Evolutionary conservation across 352 stramenopile genomes (phyloP).

Genomic region (Pythium biforme): DNA sequence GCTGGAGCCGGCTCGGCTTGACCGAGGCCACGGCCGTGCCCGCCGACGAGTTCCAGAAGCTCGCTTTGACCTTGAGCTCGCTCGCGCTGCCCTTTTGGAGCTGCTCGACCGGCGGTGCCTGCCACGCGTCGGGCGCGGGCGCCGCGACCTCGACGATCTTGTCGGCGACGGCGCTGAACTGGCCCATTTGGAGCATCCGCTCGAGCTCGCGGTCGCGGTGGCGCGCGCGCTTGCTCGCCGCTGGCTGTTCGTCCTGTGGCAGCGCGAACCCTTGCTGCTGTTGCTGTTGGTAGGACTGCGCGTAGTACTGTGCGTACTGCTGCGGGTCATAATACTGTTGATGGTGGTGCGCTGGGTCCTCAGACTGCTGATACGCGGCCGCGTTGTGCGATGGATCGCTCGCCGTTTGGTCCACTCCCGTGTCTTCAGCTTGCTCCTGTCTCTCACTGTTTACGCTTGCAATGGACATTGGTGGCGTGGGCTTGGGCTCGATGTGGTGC

Average conservation of each 20-base stretch:
- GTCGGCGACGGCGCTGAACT: slow-evolving; percentile 55
- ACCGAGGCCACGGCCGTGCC: slow-evolving; percentile 47
- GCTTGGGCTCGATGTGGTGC: slow-evolving; percentile 30
- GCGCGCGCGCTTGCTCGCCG: slow-evolving; percentile 49
- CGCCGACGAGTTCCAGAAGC: slow-evolving; percentile 65
- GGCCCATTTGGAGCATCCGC: slow-evolving; percentile 60
- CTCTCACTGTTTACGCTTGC: background rate
- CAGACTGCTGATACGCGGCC: no score
- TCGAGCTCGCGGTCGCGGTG: slow-evolving; percentile 70
- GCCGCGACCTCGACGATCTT: slow-evolving; percentile 71
- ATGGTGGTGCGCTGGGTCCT: background rate
- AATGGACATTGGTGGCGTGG: background rate
- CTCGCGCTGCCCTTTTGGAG: slow-evolving; percentile 22
- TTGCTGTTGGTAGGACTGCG: slow-evolving; percentile 44
- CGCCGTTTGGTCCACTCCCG: no score
- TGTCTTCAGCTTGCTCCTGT: background rate
- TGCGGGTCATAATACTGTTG: slow-evolving; percentile 30
- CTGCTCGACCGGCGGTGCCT: slow-evolving; percentile 38
- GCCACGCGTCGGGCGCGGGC: slow-evolving; percentile 47
- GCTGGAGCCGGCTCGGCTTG: slow-evolving; percentile 71
- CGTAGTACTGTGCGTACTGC: slow-evolving; percentile 20
- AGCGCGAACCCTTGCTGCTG: slow-evolving; percentile 34
- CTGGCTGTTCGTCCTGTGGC: slow-evolving; percentile 41
- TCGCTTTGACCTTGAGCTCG: slow-evolving; percentile 63
- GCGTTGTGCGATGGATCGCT: no score